phyloP scores from a whole-genome alignment of 345 rosid genomes.

The Eucalyptus grandis region DNA sequence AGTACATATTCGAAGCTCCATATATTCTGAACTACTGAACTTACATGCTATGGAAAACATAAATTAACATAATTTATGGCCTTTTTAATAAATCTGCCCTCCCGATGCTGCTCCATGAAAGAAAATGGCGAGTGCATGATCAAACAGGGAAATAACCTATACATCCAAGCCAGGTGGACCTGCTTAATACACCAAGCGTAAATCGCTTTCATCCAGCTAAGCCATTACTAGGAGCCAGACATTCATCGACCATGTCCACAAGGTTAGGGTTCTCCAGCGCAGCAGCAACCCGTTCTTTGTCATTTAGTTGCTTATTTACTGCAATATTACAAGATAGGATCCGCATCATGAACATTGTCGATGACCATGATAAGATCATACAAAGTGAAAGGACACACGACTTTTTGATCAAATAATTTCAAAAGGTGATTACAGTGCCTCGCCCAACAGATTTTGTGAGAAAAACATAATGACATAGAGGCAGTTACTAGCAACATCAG shows the following conservation, averaged over 20 bases:
- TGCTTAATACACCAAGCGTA: background rate
- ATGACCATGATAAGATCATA: background rate
- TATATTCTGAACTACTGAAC: background rate
- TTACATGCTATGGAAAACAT: background rate
- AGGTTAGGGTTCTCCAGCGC: constrained; percentile 92
- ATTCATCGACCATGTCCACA: constrained; percentile 84
- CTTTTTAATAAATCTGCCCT: background rate
- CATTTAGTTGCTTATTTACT: constrained; percentile 93
- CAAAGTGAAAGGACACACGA: background rate
- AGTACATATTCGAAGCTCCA: background rate
- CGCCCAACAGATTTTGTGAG: background rate
- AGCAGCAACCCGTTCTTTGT: constrained; percentile 89
- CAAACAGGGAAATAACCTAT: background rate
- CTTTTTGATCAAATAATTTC: background rate
- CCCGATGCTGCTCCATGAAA: background rate
- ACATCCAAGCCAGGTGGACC: background rate
- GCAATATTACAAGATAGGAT: constrained; percentile 2
- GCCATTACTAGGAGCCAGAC: constrained; percentile 54
- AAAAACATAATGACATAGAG: background rate
- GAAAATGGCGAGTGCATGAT: background rate
- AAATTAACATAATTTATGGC: background rate
- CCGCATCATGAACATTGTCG: background rate
- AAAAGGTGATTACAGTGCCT: background rate
- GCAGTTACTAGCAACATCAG: background rate
- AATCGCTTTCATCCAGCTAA: constrained; percentile 2